Base-by-base conservation (phyloP, 129 eudicot genomes). In the Dittrichia graveolens region DNA sequence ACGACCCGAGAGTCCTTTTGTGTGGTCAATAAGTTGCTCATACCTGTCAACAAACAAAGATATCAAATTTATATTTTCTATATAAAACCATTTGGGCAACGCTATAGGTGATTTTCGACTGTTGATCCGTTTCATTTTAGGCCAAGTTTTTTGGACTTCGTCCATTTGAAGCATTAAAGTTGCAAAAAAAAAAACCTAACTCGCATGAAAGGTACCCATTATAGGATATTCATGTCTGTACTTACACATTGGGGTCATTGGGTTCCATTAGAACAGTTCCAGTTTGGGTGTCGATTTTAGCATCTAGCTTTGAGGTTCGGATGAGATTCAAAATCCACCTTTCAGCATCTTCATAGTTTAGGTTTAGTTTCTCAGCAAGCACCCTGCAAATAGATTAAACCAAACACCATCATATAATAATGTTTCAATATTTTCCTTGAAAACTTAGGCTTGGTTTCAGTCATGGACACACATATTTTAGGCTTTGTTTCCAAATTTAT, bases 21-120 rank as follows among this genome's bases (percentile, higher is more conserved):
- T 91, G 84, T 95, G 99, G 78, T 90, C 99, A 57, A 95, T 90
- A 46, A 95, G 99, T 76, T 95, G 99, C 87, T 95, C 97, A 52
- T 95, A 90, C 84, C 99, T 95, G 85, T 11, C 7, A 61, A 52
- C 24, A 65, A 37, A 48, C 2, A 24, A 16, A 35, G 19, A 69
- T 58, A 15, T 24, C 31, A 56, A 60, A 12, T 64, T 12, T 5
- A 44, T 39, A 42, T 24, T n/a, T 37, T n/a, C n/a, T n/a, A n/a
- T n/a, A n/a, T 15, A 15, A 1, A 52, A n/a, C 15, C 31, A 53
- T 53, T 53, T 4, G 4, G 7, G 0, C 6, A 16, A 53, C 58
- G 14, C 34, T 53, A 5, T 24, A 10, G 31, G 15, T 53, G 58
- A 58, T 14, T 15, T 57, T 35, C 41, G 10, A 10, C 42, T 2